Evolutionary conservation across 305 asterid species (phyloP), one percentile per base, ranked within the genome.

Genomic region (Fraxinus albicans): DNA sequence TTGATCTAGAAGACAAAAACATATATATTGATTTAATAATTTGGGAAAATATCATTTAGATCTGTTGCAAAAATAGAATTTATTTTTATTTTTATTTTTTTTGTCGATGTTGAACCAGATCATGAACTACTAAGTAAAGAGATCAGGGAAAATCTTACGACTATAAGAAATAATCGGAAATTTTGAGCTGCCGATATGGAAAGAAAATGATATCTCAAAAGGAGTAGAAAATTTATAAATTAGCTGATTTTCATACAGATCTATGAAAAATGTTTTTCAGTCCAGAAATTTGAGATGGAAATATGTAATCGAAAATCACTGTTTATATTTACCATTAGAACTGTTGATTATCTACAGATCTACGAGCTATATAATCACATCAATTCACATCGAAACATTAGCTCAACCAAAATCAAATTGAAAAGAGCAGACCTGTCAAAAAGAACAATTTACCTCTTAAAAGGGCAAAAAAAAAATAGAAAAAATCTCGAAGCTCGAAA

Each of bases 1-100:
- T 83, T 84, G 77, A 86, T 85, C 91, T 76, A 72, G 50, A 82
- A 80, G 84, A 85, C 85, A 90, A 85, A 58, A 15, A 23, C 13
- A 84, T 77, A 17, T 50, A 81, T 35, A 63, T 23, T 4, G 60
- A 76, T 75, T 77, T 23, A 44, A 70, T 25, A 50, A 17, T 76
- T 77, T 40, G 75, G 70, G 74, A 47, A 69, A 60, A 80, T 69
- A 83, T 23, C 36, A 77, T 7, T 25, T 76, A 85, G 87, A 88
- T 89, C 88, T 82, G 80, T 76, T 10, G 86, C 19, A 77, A 85
- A 83, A 75, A 86, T 77, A 84, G 87, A 73, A 31, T 63, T 75
- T 75, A 2, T 38, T 38, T 7, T 8, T 35, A 6, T 34, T 3
- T 34, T 34, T 34, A 6, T 0, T 58, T 19, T 23, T 65, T 65